phyloP scores from a whole-genome alignment of 1,139 yeast species.

The Scheffersomyces quercinus region DNA sequence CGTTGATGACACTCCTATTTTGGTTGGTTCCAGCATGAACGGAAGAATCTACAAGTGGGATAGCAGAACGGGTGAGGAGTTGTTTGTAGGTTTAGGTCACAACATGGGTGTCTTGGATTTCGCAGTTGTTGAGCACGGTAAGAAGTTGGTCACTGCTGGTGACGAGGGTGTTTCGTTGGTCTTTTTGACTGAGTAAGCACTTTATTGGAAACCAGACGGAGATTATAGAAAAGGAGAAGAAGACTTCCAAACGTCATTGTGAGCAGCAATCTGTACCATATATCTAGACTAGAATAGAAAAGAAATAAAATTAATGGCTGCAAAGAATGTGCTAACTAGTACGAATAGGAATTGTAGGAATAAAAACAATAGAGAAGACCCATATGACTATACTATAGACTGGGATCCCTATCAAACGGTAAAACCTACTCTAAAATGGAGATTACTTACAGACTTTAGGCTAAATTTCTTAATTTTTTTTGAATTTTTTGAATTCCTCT shows the following conservation, averaged over 20 bases:
- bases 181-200: conserved; percentile 32
- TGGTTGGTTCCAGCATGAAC: conserved; percentile 78
- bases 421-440: too few relatives aligned
- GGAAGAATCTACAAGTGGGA: conserved; percentile 89
- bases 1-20: conserved; percentile 52
- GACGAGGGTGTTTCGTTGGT: conserved; percentile 94
- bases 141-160: conserved; percentile 86
- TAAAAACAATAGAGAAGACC: too few relatives aligned
- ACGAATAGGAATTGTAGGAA: too few relatives aligned
- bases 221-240: background rate
- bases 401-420: too few relatives aligned
- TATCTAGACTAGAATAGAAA: too few relatives aligned
- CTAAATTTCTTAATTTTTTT: too few relatives aligned
- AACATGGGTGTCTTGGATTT: conserved; percentile 92
- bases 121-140: conserved; percentile 60
- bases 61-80: conserved; percentile 74
- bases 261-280: too few relatives aligned
- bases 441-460: too few relatives aligned
- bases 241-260: conserved; percentile 1
- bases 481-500: too few relatives aligned
- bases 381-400: too few relatives aligned
- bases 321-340: too few relatives aligned
- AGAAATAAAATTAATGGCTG: too few relatives aligned
- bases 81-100: conserved; percentile 86
- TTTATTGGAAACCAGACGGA: background rate